Percentiles rank a stretch among this genome's conserved stretches.
Evolutionary conservation across 306 rosid species (phyloP).

Genomic region (Inga leiocalycina): DNA sequence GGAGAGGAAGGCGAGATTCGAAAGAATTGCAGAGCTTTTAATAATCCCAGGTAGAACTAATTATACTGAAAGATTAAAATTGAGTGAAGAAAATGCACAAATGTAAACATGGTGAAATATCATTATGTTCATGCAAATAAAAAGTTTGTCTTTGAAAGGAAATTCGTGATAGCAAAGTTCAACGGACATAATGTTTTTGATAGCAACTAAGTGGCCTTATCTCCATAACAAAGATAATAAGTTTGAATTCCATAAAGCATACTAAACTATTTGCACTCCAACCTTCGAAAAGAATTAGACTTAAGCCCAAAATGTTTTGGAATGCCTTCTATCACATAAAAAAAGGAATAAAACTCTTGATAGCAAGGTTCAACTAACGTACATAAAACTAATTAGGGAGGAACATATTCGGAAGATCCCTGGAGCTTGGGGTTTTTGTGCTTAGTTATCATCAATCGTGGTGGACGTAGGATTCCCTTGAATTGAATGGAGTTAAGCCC

Average conservation of each 20-base stretch:
- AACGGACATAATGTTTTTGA: not conserved
- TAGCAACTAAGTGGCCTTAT: not conserved
- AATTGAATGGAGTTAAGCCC: not conserved
- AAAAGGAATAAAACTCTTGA: not conserved
- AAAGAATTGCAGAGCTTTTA: slow-evolving; percentile 41
- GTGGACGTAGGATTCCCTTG: not conserved
- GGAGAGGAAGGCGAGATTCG: slow-evolving; percentile 43
- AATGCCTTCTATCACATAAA: no score
- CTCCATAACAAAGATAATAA: no score
- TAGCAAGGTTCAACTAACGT: not conserved
- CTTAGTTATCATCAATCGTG: not conserved
- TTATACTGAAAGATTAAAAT: not conserved
- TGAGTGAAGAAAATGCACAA: not conserved
- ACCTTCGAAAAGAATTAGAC: no score
- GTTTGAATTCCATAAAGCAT: no score
- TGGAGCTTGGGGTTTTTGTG: not conserved
- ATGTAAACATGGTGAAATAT: not conserved
- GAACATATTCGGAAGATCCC: not conserved
- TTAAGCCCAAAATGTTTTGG: no score
- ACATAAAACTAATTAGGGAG: not conserved
- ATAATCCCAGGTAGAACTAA: not conserved
- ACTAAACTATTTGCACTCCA: no score
- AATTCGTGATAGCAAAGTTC: not conserved
- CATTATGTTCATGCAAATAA: not conserved
- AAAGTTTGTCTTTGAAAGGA: not conserved